Conservation (phyloP, 768 basidiomycete genomes). For the Tricholoma saponaceum region DNA sequence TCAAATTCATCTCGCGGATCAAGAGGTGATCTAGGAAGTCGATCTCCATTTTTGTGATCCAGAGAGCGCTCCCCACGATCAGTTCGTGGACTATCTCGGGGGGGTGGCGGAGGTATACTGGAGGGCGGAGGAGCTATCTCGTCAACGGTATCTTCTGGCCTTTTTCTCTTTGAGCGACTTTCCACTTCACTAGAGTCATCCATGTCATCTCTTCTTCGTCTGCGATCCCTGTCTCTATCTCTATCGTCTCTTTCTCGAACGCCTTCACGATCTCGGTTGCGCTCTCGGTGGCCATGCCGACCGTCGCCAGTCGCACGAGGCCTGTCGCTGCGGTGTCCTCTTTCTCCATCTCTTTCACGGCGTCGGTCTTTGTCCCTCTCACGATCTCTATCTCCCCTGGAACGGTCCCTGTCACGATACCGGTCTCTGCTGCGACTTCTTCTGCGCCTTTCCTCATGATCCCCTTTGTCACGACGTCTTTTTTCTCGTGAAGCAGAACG, state of each 20-base stretch:
- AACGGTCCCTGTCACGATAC: conserved; percentile 51
- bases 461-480: conserved; percentile 46
- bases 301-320: conserved; percentile 49
- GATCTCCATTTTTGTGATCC: conserved; percentile 52
- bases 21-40: conserved; percentile 33
- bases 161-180: conserved; percentile 64
- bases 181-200: conserved; percentile 47
- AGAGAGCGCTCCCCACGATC: conserved; percentile 48
- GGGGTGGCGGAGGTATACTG: conserved; percentile 38
- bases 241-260: conserved; percentile 44
- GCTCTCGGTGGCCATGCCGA: conserved; percentile 52
- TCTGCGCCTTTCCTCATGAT: conserved; percentile 58
- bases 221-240: conserved; percentile 51
- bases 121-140: conserved; percentile 32
- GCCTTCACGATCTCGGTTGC: conserved; percentile 45
- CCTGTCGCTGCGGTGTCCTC: conserved; percentile 44
- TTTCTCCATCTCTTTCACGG: conserved; percentile 48
- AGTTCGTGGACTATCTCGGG: conserved; percentile 46
- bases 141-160: conserved; percentile 50
- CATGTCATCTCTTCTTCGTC: conserved; percentile 64
- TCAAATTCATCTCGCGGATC: conserved; percentile 63
- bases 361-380: conserved; percentile 46
- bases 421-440: conserved; percentile 59
- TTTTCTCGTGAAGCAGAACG: conserved; percentile 63
- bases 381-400: conserved; percentile 47